phyloP scores from a whole-genome alignment of 2,329 filamentous ascomycete genomes.

The Diaporthe vaccinii region DNA sequence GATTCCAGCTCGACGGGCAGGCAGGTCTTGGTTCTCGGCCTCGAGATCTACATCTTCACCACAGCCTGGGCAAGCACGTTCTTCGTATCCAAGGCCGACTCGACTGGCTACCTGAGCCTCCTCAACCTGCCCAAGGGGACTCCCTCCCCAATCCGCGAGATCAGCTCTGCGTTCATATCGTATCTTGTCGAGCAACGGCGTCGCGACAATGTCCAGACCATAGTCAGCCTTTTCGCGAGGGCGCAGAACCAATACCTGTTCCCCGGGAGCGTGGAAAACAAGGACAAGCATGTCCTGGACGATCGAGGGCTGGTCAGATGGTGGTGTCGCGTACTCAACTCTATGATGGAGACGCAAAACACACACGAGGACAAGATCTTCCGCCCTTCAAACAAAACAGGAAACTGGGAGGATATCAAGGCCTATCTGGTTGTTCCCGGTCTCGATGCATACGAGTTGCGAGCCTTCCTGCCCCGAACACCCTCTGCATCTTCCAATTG shows the following conservation, averaged over 20 bases:
- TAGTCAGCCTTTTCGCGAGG: constrained; percentile 92
- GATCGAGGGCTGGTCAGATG: constrained; percentile 92
- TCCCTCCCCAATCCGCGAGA: constrained; percentile 79
- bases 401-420: constrained; percentile 64
- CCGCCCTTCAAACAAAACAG: constrained; percentile 36
- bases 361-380: constrained; percentile 41
- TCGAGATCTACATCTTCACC: constrained; percentile 90
- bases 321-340: constrained; percentile 93
- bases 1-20: constrained; percentile 45
- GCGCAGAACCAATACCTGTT: constrained; percentile 96
- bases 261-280: constrained; percentile 88
- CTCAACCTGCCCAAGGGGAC: constrained; percentile 73
- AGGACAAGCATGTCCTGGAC: constrained; percentile 89
- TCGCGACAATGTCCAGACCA: constrained; percentile 74
- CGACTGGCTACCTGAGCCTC: constrained; percentile 85
- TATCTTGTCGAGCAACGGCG: constrained; percentile 79
- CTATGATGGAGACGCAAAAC: constrained; percentile 69
- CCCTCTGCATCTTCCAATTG: constrained; percentile 68
- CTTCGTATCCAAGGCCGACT: constrained; percentile 97
- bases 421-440: constrained; percentile 92
- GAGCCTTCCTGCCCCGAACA: constrained; percentile 79
- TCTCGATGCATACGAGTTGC: constrained; percentile 83
- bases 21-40: constrained; percentile 81
- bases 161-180: constrained; percentile 81
- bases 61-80: constrained; percentile 85